Evolutionary conservation across 331 rosid genomes (phyloP), one percentile per base, ranked within the genome.

Genomic region (Malus hybrid): DNA sequence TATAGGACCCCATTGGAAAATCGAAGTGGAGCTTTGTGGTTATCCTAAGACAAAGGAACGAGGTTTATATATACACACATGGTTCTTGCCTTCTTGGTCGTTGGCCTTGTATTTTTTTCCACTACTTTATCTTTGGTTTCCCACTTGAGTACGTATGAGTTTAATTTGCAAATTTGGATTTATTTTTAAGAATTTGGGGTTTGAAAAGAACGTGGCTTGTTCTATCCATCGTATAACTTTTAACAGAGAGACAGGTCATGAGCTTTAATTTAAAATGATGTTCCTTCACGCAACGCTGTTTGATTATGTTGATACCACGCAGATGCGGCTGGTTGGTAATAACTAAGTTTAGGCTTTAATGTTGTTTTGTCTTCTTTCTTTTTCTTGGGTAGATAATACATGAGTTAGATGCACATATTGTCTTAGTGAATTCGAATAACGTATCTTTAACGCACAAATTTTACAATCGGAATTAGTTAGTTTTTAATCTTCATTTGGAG

Each of bases 211-310:
- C 56, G 50, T 67, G 67, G 72, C 20, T 42, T 22, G 9, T 12
- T 27, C 27, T 69, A 28, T 28, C 61, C 61, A 59, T 59, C 27
- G 64, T n/a, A 22, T 59, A 22, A n/a, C 29, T 3, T 57, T n/a
- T 10, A n/a, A 48, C 50, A 64, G 18, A 59, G 42, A 27, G 57
- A 69, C 8, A 61, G 70, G 44, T 59, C 0, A 0, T 42, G 48
- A 42, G 48, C 1, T 42, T 50, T 64, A 5, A 54, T 55, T 39
- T 54, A 78, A 28, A 6, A 11, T 59, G 64, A 4, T 22, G 71
- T 79, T 65, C 57, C 73, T 79, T 65, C 39, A 64, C 77, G 82
- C 67, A 29, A 56, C 42, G 57, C 39, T 79, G 36, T 27, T 54
- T 28, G 48, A 0, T 28, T 7, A 48, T 14, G 34, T 46, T 57